Percentiles rank a stretch among this genome's conserved stretches.
Evolutionary conservation across 2,329 filamentous ascomycete genomes (phyloP).

Genomic region (Paraconiothyrium sp.): DNA sequence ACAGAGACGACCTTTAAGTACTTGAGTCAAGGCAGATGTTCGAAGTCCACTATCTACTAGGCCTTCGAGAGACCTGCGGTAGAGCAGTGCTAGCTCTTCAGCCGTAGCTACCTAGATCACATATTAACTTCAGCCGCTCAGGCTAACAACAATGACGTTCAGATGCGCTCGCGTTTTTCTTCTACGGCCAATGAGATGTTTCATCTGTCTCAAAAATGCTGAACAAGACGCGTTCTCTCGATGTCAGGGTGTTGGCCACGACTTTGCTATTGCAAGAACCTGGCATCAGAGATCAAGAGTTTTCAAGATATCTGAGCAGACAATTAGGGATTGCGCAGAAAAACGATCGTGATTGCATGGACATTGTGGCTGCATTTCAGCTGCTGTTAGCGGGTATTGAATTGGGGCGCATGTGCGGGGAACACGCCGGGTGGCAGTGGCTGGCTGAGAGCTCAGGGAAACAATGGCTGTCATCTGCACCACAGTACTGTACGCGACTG

Average conservation of each 20-base stretch:
- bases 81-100: neutral
- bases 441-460: neutral
- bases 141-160: neutral
- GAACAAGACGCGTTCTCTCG: neutral
- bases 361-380: neutral
- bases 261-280: too few species aligned
- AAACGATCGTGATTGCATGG: neutral
- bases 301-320: neutral
- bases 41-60: too few species aligned
- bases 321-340: neutral
- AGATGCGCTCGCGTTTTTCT: neutral
- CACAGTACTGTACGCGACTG: neutral
- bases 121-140: neutral
- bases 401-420: neutral
- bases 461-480: neutral
- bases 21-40: neutral
- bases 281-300: neutral
- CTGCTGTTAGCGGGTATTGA: neutral
- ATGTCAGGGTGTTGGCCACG: too few species aligned
- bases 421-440: neutral
- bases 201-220: neutral
- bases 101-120: neutral
- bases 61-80: too few species aligned
- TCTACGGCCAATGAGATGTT: neutral
- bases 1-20: neutral